A percentile compares a stretch with the other conserved stretches of the same genome.
phyloP scores from a whole-genome alignment of 2,329 filamentous ascomycete species.

The Alternaria postmessia region DNA sequence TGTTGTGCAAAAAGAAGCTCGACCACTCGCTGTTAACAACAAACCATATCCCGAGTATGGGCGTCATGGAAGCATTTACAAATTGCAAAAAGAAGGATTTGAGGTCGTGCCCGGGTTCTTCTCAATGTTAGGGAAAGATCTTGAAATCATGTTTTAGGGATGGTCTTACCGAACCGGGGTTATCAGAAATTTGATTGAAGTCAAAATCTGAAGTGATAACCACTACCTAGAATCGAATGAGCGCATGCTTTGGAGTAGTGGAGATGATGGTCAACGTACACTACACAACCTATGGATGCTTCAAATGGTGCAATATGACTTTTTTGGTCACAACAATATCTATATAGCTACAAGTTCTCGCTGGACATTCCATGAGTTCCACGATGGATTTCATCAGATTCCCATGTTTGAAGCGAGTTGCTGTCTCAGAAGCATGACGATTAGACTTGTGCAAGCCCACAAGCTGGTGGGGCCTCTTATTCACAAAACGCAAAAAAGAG shows the following conservation, averaged over 20 bases:
- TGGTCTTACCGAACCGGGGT: conserved; percentile 32
- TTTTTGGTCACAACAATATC: accelerated
- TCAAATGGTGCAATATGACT: conserved; percentile 16
- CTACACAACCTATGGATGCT: conserved; percentile 26
- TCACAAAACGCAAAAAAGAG: conserved; percentile 6
- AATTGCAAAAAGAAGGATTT: conserved; percentile 1
- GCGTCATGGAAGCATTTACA: neutral
- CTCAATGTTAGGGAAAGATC: conserved; percentile 6
- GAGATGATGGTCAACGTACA: conserved; percentile 12
- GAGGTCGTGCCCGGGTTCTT: conserved; percentile 27
- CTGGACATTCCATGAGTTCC: no score
- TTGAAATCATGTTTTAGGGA: neutral
- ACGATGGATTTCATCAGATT: neutral
- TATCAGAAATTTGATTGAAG: conserved; percentile 28
- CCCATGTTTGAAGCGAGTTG: neutral
- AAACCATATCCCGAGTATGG: neutral
- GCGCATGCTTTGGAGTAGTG: neutral
- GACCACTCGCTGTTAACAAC: neutral
- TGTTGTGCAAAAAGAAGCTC: neutral
- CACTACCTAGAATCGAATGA: conserved; percentile 32
- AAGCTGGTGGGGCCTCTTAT: conserved; percentile 8
- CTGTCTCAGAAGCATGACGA: conserved; percentile 11
- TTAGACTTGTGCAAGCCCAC: conserved; percentile 10
- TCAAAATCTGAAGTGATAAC: conserved; percentile 41
- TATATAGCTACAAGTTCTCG: neutral